These are phyloP conservation scores for Cardamine chenopodiifolia DNA, from an alignment of 345 rosid genomes.

Conservation along the genomic window DNA sequence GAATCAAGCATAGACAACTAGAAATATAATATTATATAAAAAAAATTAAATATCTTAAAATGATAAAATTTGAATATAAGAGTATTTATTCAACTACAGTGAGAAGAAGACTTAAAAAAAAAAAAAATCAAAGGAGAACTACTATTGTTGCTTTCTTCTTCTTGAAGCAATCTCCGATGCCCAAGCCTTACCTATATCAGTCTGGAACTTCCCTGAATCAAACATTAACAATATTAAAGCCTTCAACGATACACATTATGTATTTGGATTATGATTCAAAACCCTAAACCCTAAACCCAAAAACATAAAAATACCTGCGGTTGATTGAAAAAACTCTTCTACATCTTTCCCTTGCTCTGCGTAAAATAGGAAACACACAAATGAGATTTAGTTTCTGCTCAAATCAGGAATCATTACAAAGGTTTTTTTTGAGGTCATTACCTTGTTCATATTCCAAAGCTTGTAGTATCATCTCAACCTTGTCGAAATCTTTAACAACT, in stretches of 20 bases:
- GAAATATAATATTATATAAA: too few relatives aligned
- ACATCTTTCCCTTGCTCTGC: constrained; percentile 91
- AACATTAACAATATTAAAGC: neutral
- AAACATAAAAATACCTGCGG: constrained; percentile 60
- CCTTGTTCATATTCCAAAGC: constrained; percentile 94
- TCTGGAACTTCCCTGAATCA: constrained; percentile 80
- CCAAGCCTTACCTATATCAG: constrained; percentile 89
- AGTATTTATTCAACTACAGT: neutral
- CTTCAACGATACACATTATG: neutral
- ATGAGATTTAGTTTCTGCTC: constrained; percentile 34
- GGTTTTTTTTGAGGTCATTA: constrained; percentile 34
- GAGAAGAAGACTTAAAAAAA: neutral
- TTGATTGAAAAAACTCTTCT: constrained; percentile 90
- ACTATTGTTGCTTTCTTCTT: constrained; percentile 49
- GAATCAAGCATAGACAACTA: too few relatives aligned
- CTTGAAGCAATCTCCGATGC: constrained; percentile 79
- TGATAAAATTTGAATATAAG: constrained; percentile 1
- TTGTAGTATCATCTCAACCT: constrained; percentile 95
- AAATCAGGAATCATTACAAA: neutral
- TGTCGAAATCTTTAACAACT: constrained; percentile 93
- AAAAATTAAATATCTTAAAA: too few relatives aligned
- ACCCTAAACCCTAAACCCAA: too few relatives aligned
- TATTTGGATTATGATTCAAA: neutral
- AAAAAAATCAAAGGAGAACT: neutral
- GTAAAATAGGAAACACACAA: constrained; percentile 15